Evolutionary conservation across 805 yeast genomes (phyloP), one percentile per base, ranked within the genome.

Genomic region (Nematodospora valgi): DNA sequence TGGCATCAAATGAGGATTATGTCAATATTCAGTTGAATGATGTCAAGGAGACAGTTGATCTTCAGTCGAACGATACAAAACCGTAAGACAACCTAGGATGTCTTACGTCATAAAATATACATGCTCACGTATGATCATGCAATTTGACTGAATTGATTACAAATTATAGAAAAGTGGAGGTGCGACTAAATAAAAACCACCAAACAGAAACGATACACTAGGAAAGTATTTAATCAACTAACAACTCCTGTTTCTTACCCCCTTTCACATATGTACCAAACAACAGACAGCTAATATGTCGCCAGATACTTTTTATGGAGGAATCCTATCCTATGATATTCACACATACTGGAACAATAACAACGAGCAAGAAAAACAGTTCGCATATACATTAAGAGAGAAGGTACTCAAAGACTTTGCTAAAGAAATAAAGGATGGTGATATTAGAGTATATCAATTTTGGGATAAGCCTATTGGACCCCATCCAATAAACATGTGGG

Each of bases 401-500:
- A 53, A 60, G 35, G 61, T 76, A 3, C 48, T 54, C 20, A 34
- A 49, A 33, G 72, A 68, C 32, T 71, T 76, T 43, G 62, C 67
- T 5, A 32, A 49, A 11, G 77, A 74, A 34, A 52, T 70, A 19
- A 65, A 50, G 18, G 40, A 51, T 2, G 76, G 74, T 2, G 51
- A 56, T 15, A 56, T 72, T 8, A 46, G 75, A 36, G 62, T 74
- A 4, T 62, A 64, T 52, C 64, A 64, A 38, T 55, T 71, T 20
- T 71, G 72, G 65, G 70, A 68, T 24, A 52, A 54, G 27, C 71
- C 77, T 17, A 48, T 77, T 19, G 83, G 83, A 0, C 82, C 83
- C 2, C 82, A 77, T 43, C 78, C 81, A 0, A 55, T 69, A 20
- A 68, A 63, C 24, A 77, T 77, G 82, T 77, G 75, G 62, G 82